phyloP scores from a whole-genome alignment of 345 rosid genomes.

The Salix caprea region DNA sequence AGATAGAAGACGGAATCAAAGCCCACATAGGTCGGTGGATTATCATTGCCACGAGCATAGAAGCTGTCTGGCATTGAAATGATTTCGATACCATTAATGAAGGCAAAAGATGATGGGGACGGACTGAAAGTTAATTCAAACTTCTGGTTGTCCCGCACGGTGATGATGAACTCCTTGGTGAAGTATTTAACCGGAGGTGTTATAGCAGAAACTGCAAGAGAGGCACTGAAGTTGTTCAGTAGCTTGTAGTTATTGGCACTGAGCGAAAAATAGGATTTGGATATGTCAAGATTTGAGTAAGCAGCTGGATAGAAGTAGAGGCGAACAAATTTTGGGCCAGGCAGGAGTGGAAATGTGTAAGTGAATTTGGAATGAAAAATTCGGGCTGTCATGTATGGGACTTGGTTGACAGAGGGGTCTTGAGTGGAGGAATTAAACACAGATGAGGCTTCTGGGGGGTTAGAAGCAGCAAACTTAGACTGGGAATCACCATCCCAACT shows the following conservation, averaged over 20 bases:
- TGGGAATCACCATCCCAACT: no score
- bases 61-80: not conserved
- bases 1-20: not conserved
- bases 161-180: not conserved
- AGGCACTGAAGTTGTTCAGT: constrained; percentile 14
- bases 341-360: constrained; percentile 27
- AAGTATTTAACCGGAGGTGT: not conserved
- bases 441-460: no score
- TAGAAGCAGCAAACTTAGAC: no score
- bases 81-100: constrained; percentile 5
- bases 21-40: not conserved
- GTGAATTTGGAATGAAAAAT: constrained; percentile 21
- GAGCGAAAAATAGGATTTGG: not conserved
- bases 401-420: not conserved
- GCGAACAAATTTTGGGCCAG: constrained; percentile 33
- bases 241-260: constrained; percentile 4
- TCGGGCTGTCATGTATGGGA: constrained; percentile 25
- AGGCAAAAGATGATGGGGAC: not conserved
- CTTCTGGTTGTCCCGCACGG: not conserved
- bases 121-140: not conserved
- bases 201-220: not conserved
- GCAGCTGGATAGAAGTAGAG: constrained; percentile 17
- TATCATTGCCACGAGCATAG: not conserved
- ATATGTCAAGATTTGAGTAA: not conserved
- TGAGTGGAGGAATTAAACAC: no score